Conservation (phyloP, 257 asterid species). For the Solanum paucissectum region DNA sequence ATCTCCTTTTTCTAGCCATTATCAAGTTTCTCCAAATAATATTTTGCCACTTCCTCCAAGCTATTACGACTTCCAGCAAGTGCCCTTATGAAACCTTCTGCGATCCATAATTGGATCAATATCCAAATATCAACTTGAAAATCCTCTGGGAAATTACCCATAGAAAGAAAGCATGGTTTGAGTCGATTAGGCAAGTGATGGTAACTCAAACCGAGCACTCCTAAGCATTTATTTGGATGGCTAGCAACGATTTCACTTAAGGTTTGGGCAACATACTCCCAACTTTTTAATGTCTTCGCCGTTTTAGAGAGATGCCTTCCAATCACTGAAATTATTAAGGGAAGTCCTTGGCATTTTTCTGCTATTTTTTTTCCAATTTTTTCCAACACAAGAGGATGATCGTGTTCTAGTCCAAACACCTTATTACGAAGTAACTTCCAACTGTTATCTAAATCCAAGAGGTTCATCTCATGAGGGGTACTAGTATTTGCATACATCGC, state of each 20-base stretch:
- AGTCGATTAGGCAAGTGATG: slow-evolving; percentile 2
- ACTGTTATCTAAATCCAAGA: not conserved
- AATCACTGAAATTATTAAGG: not conserved
- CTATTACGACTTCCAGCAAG: not conserved
- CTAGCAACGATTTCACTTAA: not conserved
- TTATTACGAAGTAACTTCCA: not conserved
- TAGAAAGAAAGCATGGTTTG: not conserved
- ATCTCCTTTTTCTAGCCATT: not conserved
- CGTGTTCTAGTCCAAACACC: not conserved
- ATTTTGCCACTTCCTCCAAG: not conserved
- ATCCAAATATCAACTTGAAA: not conserved
- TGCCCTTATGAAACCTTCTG: slow-evolving; percentile 5
- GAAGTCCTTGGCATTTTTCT: not conserved
- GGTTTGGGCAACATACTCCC: not conserved
- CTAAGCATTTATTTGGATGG: not conserved
- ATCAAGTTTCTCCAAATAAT: not conserved
- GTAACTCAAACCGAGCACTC: not conserved
- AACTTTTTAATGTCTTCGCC: not conserved
- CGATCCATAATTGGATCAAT: not conserved
- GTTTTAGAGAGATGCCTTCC: not conserved
- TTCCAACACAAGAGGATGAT: not conserved
- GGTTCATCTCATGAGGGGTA: not conserved
- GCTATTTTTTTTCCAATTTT: not conserved
- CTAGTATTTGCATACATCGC: not conserved
- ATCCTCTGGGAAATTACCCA: slow-evolving; percentile 1